phyloP scores from a whole-genome alignment of 169 alveolate species.

The Theileria orientalis region DNA sequence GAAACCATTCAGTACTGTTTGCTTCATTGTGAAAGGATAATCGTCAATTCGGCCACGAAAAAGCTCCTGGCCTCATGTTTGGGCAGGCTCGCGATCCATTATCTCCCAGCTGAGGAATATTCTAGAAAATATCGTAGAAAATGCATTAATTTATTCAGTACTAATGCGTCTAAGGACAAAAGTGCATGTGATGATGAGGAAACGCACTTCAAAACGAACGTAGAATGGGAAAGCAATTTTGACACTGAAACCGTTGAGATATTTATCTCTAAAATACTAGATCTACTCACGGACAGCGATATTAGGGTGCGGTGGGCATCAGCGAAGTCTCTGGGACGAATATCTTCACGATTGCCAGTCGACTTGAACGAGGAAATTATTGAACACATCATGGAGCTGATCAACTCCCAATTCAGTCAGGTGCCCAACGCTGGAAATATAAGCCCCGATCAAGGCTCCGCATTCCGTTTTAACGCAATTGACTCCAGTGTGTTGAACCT shows the following conservation, averaged over 20 bases:
- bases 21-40: background rate
- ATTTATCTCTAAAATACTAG: slow-evolving; percentile 25
- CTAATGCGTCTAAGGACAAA: background rate
- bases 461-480: background rate
- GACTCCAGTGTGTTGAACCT: slow-evolving; percentile 9
- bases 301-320: slow-evolving; percentile 66
- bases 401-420: background rate
- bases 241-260: slow-evolving; percentile 24
- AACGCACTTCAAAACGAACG: background rate
- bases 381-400: slow-evolving; percentile 29
- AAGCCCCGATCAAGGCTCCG: background rate
- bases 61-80: slow-evolving; percentile 43
- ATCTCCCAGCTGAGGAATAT: slow-evolving; percentile 21
- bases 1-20: slow-evolving; percentile 3
- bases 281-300: slow-evolving; percentile 25
- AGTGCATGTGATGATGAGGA: background rate
- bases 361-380: slow-evolving; percentile 34
- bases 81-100: slow-evolving; percentile 52
- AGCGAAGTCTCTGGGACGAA: slow-evolving; percentile 55
- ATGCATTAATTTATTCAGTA: slow-evolving; percentile 2
- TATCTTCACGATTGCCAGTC: slow-evolving; percentile 34
- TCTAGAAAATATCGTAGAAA: slow-evolving; percentile 32
- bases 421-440: background rate
- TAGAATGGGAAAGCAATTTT: background rate
- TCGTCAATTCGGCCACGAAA: slow-evolving; percentile 23